Evolutionary conservation across 345 rosid species (phyloP).

Genomic region (Chamaenerion angustifolium): DNA sequence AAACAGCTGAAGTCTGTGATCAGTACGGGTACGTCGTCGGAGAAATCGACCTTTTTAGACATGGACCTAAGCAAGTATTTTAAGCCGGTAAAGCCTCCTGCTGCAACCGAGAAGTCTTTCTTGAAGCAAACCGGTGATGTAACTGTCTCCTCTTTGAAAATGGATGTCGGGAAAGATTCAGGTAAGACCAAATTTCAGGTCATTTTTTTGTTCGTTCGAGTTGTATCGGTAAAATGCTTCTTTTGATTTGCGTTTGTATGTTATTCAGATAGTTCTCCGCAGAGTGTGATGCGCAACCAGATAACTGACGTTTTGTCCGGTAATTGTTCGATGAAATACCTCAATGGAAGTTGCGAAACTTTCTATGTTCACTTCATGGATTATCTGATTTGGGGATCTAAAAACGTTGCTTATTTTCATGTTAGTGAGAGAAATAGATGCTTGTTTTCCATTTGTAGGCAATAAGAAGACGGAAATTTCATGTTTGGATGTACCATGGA

Average conservation of each 20-base stretch:
- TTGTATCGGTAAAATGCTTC: background rate
- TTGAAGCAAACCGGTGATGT: constrained; percentile 1
- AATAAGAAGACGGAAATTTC: background rate
- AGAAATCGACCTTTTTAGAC: too few species aligned
- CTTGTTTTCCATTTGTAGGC: background rate
- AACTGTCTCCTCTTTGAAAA: constrained; percentile 1
- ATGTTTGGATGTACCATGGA: constrained; percentile 28
- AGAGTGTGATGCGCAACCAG: constrained; percentile 2
- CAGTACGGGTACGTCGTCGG: constrained; percentile 11
- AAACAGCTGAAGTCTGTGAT: too few species aligned
- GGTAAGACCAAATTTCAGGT: background rate
- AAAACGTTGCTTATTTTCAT: background rate
- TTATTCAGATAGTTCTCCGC: too few species aligned
- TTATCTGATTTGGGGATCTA: too few species aligned
- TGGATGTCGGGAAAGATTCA: constrained; percentile 3
- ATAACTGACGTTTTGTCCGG: constrained; percentile 15
- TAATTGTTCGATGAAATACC: constrained; percentile 9
- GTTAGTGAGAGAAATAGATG: too few species aligned
- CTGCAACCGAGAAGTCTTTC: constrained; percentile 1
- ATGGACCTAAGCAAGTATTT: too few species aligned
- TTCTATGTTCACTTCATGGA: too few species aligned
- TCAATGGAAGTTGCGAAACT: too few species aligned
- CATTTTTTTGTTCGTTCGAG: constrained; percentile 1
- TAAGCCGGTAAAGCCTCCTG: background rate
- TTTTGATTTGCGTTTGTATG: too few species aligned